Conservation (phyloP, 1,139 yeast genomes). For the Candida neerlandica region DNA sequence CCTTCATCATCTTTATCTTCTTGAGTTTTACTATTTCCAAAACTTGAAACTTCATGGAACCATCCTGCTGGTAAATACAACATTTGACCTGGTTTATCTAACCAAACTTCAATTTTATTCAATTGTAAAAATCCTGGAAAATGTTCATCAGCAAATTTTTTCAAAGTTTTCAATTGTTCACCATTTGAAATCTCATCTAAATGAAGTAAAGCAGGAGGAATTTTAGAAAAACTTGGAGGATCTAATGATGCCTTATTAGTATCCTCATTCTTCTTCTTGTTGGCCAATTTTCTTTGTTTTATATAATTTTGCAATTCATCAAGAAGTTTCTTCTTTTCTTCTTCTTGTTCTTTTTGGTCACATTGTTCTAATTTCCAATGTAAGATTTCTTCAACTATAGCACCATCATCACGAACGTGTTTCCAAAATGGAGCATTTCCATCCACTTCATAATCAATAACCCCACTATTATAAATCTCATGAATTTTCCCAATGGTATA, state of each 20-base stretch:
- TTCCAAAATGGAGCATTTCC: slow-evolving; percentile 61
- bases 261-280: slow-evolving; percentile 9
- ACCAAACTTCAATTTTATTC: slow-evolving; percentile 45
- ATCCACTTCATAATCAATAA: slow-evolving; percentile 60
- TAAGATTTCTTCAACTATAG: slow-evolving; percentile 50
- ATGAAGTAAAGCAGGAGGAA: slow-evolving; percentile 66
- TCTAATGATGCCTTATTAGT: slow-evolving; percentile 28
- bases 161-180: slow-evolving; percentile 25
- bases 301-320: slow-evolving; percentile 20
- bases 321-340: slow-evolving; percentile 15
- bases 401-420: slow-evolving; percentile 63
- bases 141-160: slow-evolving; percentile 26
- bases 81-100: slow-evolving; percentile 62
- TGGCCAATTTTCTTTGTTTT: slow-evolving; percentile 12
- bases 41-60: slow-evolving; percentile 83
- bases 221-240: slow-evolving; percentile 68
- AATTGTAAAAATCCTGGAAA: slow-evolving; percentile 54
- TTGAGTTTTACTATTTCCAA: slow-evolving; percentile 41
- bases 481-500: slow-evolving; percentile 62
- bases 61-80: slow-evolving; percentile 74
- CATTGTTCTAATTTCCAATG: slow-evolving; percentile 31
- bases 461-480: slow-evolving; percentile 57
- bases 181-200: slow-evolving; percentile 49
- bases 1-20: slow-evolving; percentile 20
- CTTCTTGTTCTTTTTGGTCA: slow-evolving; percentile 12